These are phyloP conservation scores for Coprinopsis strossmayeri DNA, from an alignment of 768 basidiomycete species.

Conservation along the genomic window DNA sequence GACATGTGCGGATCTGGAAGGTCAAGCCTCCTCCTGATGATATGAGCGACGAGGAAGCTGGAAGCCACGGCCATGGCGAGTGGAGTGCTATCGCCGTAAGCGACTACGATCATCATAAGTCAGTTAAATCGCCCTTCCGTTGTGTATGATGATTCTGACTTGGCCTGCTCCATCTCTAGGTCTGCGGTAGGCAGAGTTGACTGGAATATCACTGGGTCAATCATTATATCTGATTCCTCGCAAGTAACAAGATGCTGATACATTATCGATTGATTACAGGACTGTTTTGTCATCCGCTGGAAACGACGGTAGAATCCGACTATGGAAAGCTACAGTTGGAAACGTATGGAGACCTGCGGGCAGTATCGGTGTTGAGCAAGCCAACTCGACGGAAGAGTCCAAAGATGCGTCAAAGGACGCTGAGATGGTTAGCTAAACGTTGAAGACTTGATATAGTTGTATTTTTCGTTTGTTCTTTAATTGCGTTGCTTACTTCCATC, in stretches of 20 bases:
- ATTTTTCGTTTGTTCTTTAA: too few species aligned
- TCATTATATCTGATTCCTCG: too few species aligned
- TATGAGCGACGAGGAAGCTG: constrained; percentile 27
- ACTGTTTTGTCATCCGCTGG: constrained; percentile 81
- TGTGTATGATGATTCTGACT: too few species aligned
- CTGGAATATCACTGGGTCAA: constrained; percentile 87
- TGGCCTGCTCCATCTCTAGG: constrained; percentile 28
- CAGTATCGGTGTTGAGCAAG: constrained; percentile 73
- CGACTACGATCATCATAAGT: constrained; percentile 87
- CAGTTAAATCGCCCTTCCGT: constrained; percentile 14
- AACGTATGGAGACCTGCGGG: constrained; percentile 84
- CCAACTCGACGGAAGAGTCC: constrained; percentile 11
- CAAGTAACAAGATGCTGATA: too few species aligned
- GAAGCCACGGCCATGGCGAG: constrained; percentile 41
- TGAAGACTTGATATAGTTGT: too few species aligned
- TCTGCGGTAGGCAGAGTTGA: constrained; percentile 80
- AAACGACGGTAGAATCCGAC: constrained; percentile 72
- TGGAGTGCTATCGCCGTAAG: constrained; percentile 78
- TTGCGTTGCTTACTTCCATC: too few species aligned
- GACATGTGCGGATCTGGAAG: constrained; percentile 86
- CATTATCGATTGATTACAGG: constrained; percentile 36
- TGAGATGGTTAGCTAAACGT: constrained; percentile 34
- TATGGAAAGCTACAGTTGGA: constrained; percentile 83
- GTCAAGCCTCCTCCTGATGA: constrained; percentile 55
- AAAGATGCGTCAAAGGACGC: constrained; percentile 26